Base-by-base conservation (phyloP, 148 eudicot genomes). In the Cornus suecica region DNA sequence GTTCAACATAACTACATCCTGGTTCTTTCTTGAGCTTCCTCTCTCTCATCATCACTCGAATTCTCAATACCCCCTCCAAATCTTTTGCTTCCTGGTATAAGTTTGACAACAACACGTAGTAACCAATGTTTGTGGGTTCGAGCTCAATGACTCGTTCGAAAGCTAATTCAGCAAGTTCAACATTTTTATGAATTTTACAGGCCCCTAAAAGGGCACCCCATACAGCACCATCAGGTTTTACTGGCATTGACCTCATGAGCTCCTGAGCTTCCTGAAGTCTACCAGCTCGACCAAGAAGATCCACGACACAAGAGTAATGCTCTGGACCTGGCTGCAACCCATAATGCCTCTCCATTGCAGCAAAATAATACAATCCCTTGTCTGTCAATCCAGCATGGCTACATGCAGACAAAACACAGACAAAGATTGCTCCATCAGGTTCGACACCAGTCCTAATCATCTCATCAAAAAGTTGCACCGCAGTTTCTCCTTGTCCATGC, bases 181-280 rank as follows among this genome's bases (percentile, higher is more conserved):
- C 83, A 34, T 92, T 83, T 76, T 82, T 86, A 69, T 90, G 91
- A 60, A 92, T 92, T 80, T 88, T 92, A 79, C 97, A 92, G 69
- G 92, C 92, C 65, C 94, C 94, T 82, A 92, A 79, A 58, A 92
- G 91, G 76, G 91, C 92, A 32, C 94, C 97, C 97, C 97, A 92
- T 28, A 92, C 89, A 65, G 91, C 88, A 74, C 91, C 92, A 75
- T 92, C 94, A 41, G 91, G 92, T 62, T 83, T 71, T 74, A 82
- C 63, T 66, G 91, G 85, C 97, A 92, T 92, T 2, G 91, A 84
- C 37, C 74, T 66, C 60, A 88, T 88, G 72, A 92, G 85, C 22
- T 79, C 69, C 9, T 75, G 81, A 24, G 97, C 97, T 74, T 92
- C 92, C 65, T 67, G 68, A 61, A 92, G 84, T n/a, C 87, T 85